Conservation (phyloP, 225 moss, liverwort and hornwort genomes). For the Bryum argenteum region DNA sequence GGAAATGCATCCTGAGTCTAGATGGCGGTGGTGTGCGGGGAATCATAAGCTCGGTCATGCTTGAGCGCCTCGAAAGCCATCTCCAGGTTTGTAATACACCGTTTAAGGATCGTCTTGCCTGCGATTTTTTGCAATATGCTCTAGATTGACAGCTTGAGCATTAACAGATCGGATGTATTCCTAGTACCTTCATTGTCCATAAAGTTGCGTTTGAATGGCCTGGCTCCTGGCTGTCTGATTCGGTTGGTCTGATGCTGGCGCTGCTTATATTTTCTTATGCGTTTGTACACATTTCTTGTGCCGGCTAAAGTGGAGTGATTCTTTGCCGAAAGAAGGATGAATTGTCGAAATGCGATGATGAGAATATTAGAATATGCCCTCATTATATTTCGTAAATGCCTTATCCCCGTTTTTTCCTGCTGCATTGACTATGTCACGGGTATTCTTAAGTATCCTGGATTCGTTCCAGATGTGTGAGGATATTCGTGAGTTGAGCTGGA, state of each 20-base stretch:
- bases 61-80: conserved; percentile 41
- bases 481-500: neutral
- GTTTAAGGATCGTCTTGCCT: neutral
- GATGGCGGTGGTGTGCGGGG: conserved; percentile 45
- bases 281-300: neutral
- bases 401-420: neutral
- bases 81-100: conserved; percentile 29
- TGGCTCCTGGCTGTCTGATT: neutral
- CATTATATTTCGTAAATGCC: neutral
- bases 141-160: neutral
- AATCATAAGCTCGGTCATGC: conserved; percentile 24
- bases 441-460: too few relatives aligned
- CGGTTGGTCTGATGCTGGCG: neutral
- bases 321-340: neutral
- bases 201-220: neutral
- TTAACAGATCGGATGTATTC: neutral
- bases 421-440: too few relatives aligned
- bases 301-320: neutral
- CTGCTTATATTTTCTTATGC: neutral
- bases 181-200: neutral
- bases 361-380: neutral
- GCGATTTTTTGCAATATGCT: neutral
- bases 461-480: neutral
- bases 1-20: conserved; percentile 42
- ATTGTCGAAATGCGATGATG: neutral